phyloP scores from a whole-genome alignment of 2,329 filamentous ascomycete species.

The Penicillium brevicompactum region DNA sequence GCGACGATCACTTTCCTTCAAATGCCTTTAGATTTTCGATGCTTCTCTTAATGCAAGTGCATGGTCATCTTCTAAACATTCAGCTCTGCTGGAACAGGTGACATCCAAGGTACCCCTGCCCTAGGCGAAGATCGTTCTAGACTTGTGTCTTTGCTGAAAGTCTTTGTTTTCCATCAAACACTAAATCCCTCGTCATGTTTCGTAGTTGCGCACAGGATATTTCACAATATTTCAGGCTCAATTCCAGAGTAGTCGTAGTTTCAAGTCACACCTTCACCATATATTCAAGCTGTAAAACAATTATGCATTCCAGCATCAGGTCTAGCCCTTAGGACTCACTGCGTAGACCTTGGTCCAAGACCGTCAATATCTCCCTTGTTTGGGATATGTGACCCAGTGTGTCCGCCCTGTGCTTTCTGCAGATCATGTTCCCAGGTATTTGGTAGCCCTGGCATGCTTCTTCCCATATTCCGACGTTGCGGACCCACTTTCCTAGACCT shows the following conservation, averaged over 20 bases:
- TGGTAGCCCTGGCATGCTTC: slow-evolving; percentile 23
- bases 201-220: not conserved
- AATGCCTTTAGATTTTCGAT: slow-evolving; percentile 3
- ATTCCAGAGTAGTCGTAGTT: not conserved
- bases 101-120: slow-evolving; percentile 4
- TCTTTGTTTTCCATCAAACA: slow-evolving; percentile 1
- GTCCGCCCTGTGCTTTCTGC: slow-evolving; percentile 15
- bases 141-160: not conserved
- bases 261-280: slow-evolving; percentile 1
- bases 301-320: slow-evolving; percentile 3
- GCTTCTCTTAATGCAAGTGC: not conserved
- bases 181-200: not conserved
- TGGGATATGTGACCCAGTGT: slow-evolving; percentile 19
- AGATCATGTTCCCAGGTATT: slow-evolving; percentile 22
- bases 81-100: slow-evolving; percentile 3
- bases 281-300: not conserved
- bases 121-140: not conserved
- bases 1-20: slow-evolving; percentile 16
- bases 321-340: slow-evolving; percentile 4
- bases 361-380: slow-evolving; percentile 20
- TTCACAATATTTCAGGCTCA: not conserved
- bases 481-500: slow-evolving; percentile 10
- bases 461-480: slow-evolving; percentile 16
- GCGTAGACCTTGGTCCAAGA: not conserved
- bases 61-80: slow-evolving; percentile 7